phyloP scores from a whole-genome alignment of 2,329 filamentous ascomycete species.

The Fonsecaea multimorphosa region DNA sequence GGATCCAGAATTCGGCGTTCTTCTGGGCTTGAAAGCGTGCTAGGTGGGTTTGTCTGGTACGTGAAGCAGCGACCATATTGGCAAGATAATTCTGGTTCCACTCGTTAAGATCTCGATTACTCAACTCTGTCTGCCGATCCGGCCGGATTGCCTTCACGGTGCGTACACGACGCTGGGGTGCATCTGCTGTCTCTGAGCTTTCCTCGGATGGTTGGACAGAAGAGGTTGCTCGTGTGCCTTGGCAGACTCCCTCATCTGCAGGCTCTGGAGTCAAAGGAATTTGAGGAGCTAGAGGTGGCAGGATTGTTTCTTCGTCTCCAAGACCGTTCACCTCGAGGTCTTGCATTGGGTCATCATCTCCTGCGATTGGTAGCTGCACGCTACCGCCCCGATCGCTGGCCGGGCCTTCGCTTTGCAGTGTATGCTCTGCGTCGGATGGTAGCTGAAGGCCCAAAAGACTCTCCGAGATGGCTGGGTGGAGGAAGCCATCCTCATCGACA shows the following conservation, averaged over 20 bases:
- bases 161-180: conserved; percentile 45
- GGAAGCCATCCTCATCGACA: conserved; percentile 66
- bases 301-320: conserved; percentile 43
- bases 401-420: not conserved
- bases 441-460: conserved; percentile 30
- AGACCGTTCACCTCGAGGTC: conserved; percentile 37
- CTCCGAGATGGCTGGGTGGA: conserved; percentile 49
- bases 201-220: conserved; percentile 19
- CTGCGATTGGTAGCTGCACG: not conserved
- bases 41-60: conserved; percentile 53
- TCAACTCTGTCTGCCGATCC: conserved; percentile 60
- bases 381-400: not conserved
- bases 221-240: conserved; percentile 27
- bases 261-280: conserved; percentile 27
- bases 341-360: conserved; percentile 17
- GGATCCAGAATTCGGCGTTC: conserved; percentile 68
- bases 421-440: conserved; percentile 5
- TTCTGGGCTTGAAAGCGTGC: conserved; percentile 60
- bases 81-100: conserved; percentile 65
- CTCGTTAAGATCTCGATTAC: conserved; percentile 61
- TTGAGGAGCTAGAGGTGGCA: conserved; percentile 41
- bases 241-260: conserved; percentile 25
- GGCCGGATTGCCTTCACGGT: conserved; percentile 50
- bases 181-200: conserved; percentile 29
- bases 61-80: conserved; percentile 63